Evolutionary conservation across 2,329 filamentous ascomycete genomes (phyloP), one percentile per base, ranked within the genome.

Genomic region (Phaeosphaeria sp.): DNA sequence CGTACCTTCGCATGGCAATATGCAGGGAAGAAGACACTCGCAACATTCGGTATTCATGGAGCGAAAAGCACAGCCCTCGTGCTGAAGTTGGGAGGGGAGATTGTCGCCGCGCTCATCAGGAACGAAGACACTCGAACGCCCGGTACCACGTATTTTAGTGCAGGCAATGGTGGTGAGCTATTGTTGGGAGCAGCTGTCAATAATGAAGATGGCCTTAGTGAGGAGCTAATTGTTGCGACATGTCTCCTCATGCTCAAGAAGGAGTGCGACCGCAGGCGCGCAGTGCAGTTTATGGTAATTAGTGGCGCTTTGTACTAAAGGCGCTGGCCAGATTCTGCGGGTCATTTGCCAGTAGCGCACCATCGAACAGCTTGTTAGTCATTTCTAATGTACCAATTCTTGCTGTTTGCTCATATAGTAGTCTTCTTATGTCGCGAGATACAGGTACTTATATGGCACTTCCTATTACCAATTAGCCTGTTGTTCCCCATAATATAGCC

Each of bases 171-270:
- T 1, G 79, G 78, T 1, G 69, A 78, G 50, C 71, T 89, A 25
- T 69, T 89, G 6, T 75, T 89, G 2, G 56, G 64, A 11, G 47
- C 63, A n/a, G 53, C 59, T 15, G 79, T 78, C 65, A 72, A 67
- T 6, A 63, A 53, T 2, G 65, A 66, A 48, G 73, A 76, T 36
- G 63, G 60, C 13, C 33, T 66, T 23, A 56, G 65, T 21, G 73
- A 84, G 65, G 76, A 80, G n/a, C 60, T 88, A 20, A 78, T 84
- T 10, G 79, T 89, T 18, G 81, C 82, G 44, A 87, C 84, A 17
- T 86, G 83, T 56, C 64, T 89, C 55, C 73, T 83, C 17, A 87
- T 90, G 86, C 71, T 89, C 64, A 89, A 89, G 82, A 86, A 84
- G 73, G 88, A 89, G 79, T 77, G 87, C 50, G 87, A 89, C 71